Base-by-base conservation (phyloP, 306 rosid genomes). In the Hippophae tibetana region DNA sequence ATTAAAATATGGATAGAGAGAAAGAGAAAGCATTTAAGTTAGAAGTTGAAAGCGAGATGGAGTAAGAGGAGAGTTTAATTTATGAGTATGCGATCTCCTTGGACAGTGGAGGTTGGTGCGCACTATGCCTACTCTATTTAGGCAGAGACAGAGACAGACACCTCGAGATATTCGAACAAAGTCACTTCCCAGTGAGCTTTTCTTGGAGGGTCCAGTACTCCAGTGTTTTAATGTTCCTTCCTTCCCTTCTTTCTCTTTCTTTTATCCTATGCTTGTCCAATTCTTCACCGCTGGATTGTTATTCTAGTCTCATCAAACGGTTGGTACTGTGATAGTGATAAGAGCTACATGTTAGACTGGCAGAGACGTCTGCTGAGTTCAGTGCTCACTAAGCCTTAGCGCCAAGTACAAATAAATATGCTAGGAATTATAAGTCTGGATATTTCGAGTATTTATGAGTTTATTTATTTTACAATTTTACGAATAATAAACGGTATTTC, bases 31-130 rank as follows among this genome's bases (percentile, higher is more conserved):
- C 60, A 56, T 74, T 64, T 13, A 47, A 41, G 65, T 18, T 6
- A 12, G 48, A 50, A 43, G 52, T 43, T 47, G 60, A 53, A 67
- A 57, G 53, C 45, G 66, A 66, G 11, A 14, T 47, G 18, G 43
- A 9, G 47, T 9, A 7, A 55, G 27, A 13, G 27, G 40, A 57
- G 61, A 25, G 63, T 51, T 40, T 26, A 50, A 48, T 0, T 18
- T 65, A 9, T 25, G 61, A 25, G 27, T 11, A 11, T 67, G 65
- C 66, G 78, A 69, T 75, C 81, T 81, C 79, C 75, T 69, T 76
- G 57, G 73, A 78, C 64, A 69, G 71, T 74, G 81, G 79, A 79
- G 82, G 67, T 56, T 72, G 81, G 81, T 74, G 81, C 85, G 81
- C 79, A 58, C 41, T 43, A 77, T 71, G 73, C 52, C 57, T 50